Conservation (phyloP, 2,329 filamentous ascomycete species). For the Ophiosphaerella narmari region DNA sequence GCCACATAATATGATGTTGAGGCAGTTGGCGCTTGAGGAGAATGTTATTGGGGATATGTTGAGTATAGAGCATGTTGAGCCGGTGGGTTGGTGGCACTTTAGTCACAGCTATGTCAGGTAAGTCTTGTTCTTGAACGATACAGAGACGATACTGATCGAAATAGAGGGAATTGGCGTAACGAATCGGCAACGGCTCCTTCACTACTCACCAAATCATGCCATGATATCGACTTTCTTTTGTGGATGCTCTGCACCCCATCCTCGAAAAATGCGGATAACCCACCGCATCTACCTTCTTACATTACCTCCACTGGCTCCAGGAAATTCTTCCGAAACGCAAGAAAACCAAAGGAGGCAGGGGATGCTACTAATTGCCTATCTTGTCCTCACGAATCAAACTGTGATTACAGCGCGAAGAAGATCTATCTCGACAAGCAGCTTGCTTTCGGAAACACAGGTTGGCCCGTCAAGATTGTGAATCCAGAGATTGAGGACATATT, state of each 20-base stretch:
- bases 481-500: constrained; percentile 86
- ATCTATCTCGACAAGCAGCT: constrained; percentile 78
- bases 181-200: constrained; percentile 77
- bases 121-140: constrained; percentile 1
- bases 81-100: constrained; percentile 96
- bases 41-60: constrained; percentile 80
- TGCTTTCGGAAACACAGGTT: constrained; percentile 68
- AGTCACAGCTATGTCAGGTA: constrained; percentile 62
- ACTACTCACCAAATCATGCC: constrained; percentile 91
- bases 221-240: constrained; percentile 90
- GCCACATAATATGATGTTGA: constrained; percentile 85
- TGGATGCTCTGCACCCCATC: constrained; percentile 85
- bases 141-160: constrained; percentile 1
- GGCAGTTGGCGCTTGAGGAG: constrained; percentile 76
- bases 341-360: constrained; percentile 78
- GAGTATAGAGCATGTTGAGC: constrained; percentile 89
- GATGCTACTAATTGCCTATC: constrained; percentile 83
- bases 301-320: constrained; percentile 78
- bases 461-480: constrained; percentile 88
- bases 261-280: constrained; percentile 41
- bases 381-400: constrained; percentile 74
- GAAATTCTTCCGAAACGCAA: constrained; percentile 74
- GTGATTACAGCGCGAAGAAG: constrained; percentile 82
- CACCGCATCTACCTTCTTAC: constrained; percentile 73
- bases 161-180: constrained; percentile 87